phyloP scores from a whole-genome alignment of 2,329 filamentous ascomycete genomes.

The Botrytis squamosa region DNA sequence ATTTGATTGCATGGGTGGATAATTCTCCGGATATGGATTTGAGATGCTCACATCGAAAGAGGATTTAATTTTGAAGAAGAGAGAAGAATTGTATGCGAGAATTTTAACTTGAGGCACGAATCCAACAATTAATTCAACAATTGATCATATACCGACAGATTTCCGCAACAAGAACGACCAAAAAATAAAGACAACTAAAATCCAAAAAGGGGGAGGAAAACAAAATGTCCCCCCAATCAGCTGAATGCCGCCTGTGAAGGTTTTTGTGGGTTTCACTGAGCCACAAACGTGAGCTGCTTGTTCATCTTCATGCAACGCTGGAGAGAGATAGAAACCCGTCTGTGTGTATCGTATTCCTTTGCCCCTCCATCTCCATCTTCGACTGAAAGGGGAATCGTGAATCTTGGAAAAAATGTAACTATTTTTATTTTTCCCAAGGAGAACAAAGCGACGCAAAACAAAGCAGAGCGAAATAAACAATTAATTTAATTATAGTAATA shows the following conservation, averaged over 20 bases:
- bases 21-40: background rate
- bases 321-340: background rate
- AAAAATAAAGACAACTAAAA: background rate
- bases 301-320: constrained; percentile 6
- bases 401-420: background rate
- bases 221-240: background rate
- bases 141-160: background rate
- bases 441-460: background rate
- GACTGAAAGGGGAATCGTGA: background rate
- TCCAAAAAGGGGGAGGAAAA: background rate
- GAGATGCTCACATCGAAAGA: background rate
- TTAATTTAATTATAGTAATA: background rate
- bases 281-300: constrained; percentile 11
- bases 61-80: background rate
- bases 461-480: background rate
- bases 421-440: background rate
- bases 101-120: background rate
- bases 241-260: background rate
- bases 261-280: background rate
- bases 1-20: constrained; percentile 3
- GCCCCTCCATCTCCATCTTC: background rate
- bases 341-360: background rate
- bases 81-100: background rate
- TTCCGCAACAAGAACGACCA: background rate
- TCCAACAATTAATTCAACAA: background rate